Base-by-base conservation (phyloP, 768 basidiomycete genomes). In the Fistulinella prunicolor region DNA sequence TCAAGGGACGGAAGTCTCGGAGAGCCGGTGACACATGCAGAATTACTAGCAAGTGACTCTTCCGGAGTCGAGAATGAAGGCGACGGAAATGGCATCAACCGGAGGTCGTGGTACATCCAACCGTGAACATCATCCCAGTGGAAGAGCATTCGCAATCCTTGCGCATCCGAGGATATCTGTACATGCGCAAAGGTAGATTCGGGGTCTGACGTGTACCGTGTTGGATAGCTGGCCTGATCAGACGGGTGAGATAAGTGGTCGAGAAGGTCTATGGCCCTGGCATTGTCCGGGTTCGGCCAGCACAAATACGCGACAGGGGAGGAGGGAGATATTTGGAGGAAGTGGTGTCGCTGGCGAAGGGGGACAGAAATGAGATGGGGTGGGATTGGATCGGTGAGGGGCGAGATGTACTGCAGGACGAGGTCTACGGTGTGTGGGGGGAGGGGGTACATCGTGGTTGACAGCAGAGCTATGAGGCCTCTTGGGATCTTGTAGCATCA, bases 71-170 rank as follows among this genome's bases (percentile, higher is more conserved):
- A 38, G 41, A 55, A 63, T 16, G 70, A 64, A 20, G 70, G 57
- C 17, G 71, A 58, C 14, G 87, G 87, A 59, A 88, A 87, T 10
- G 86, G 86, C 83, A 89, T 86, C 58, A 77, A 61, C 30, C 76
- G 71, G 29, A 77, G 66, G 63, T 88, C 83, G 66, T 86, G 85
- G 59, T 86, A 90, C 59, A 73, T 80, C 88, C 88, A 90, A 20
- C 65, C 66, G 9, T 70, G 67, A 6, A 38, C 36, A 17, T 66
- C 68, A 60, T 86, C 79, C 83, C 83, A 87, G 29, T 77, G 79
- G 62, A 90, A 87, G 54, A 88, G 69, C 40, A 89, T 71, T 52
- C 85, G 77, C 52, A 86, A 67, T 2, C 66, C 73, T 34, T 66
- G 55, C 22, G 50, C 46, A 17, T 49, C 44, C 9, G 68, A 54